Evolutionary conservation across 345 rosid species (phyloP).

Genomic region (Reutealis trisperma): DNA sequence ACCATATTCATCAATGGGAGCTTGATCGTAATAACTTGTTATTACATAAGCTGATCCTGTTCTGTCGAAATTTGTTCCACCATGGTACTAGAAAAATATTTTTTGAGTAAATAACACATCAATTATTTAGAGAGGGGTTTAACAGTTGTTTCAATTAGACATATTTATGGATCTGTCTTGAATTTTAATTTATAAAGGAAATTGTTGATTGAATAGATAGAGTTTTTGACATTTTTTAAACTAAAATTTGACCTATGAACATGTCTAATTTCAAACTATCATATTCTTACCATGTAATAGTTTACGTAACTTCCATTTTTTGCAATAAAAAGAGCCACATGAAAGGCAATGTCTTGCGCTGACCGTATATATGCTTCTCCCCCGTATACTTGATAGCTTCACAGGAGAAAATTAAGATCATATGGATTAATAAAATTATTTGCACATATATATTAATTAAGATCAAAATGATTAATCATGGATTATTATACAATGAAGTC

Average conservation of each 20-base stretch:
- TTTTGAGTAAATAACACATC: background rate
- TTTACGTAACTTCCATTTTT: conserved; percentile 85
- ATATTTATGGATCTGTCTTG: too few species aligned
- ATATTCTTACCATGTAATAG: conserved; percentile 75
- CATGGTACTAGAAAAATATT: conserved; percentile 56
- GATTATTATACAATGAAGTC: conserved; percentile 61
- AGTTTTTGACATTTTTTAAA: too few species aligned
- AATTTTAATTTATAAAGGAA: too few species aligned
- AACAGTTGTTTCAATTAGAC: too few species aligned
- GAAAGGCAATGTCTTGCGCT: conserved; percentile 79
- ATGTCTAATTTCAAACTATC: background rate
- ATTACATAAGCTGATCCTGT: conserved; percentile 54
- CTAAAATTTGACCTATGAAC: too few species aligned
- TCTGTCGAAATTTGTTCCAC: conserved; percentile 87
- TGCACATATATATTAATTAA: too few species aligned
- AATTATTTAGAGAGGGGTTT: background rate
- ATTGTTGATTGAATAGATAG: too few species aligned
- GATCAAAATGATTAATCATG: background rate
- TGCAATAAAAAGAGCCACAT: conserved; percentile 69
- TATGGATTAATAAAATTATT: too few species aligned
- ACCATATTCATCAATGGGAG: conserved; percentile 91
- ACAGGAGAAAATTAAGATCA: background rate
- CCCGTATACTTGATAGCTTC: conserved; percentile 72
- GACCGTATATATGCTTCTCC: conserved; percentile 50
- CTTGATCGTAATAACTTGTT: conserved; percentile 76